phyloP scores from a whole-genome alignment of 768 basidiomycete genomes.

The Lentinula guzmanii region DNA sequence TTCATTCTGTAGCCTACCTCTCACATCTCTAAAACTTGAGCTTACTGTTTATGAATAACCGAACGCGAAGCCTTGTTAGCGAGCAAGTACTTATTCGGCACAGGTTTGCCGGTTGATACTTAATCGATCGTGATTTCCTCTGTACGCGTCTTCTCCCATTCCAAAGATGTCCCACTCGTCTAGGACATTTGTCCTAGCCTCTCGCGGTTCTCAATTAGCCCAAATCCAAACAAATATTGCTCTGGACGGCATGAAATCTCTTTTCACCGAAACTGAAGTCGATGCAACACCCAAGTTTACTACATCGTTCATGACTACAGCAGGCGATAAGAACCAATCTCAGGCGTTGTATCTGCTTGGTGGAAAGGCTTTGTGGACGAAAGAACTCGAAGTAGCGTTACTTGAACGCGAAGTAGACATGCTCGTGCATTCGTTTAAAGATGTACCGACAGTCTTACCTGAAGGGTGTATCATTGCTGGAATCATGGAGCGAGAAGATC shows the following conservation, averaged over 20 bases:
- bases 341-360: slow-evolving; percentile 83
- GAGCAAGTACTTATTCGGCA: not conserved
- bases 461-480: slow-evolving; percentile 82
- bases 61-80: too few species aligned
- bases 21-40: not conserved
- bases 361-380: slow-evolving; percentile 94
- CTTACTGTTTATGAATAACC: too few species aligned
- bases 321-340: slow-evolving; percentile 87
- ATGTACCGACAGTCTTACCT: slow-evolving; percentile 85
- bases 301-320: slow-evolving; percentile 51
- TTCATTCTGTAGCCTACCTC: not conserved
- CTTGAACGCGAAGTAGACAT: slow-evolving; percentile 73
- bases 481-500: slow-evolving; percentile 82
- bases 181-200: slow-evolving; percentile 70
- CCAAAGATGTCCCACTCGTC: slow-evolving; percentile 12
- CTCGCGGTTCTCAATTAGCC: slow-evolving; percentile 83
- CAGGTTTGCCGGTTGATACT: not conserved
- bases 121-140: not conserved
- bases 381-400: slow-evolving; percentile 87
- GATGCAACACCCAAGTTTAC: slow-evolving; percentile 36
- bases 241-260: slow-evolving; percentile 50
- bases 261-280: slow-evolving; percentile 36
- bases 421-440: slow-evolving; percentile 90
- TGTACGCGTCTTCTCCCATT: not conserved
- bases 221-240: slow-evolving; percentile 86